phyloP scores from a whole-genome alignment of 2,329 filamentous ascomycete species.

The Fusarium buxicola region DNA sequence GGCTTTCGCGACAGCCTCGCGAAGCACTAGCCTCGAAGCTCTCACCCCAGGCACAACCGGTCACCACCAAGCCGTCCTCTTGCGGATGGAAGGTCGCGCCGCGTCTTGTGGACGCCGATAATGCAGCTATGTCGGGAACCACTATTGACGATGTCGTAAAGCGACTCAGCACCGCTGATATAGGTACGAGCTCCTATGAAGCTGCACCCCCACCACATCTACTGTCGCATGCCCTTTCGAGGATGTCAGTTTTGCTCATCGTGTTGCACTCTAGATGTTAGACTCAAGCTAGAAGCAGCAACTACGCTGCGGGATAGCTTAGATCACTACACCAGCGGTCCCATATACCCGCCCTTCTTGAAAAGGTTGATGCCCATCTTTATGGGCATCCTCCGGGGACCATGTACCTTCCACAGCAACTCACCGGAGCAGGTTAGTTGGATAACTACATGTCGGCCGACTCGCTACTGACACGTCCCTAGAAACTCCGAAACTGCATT shows the following conservation, averaged over 20 bases:
- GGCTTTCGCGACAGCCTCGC: slow-evolving; percentile 41
- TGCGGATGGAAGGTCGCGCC: slow-evolving; percentile 52
- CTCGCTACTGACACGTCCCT: slow-evolving; percentile 32
- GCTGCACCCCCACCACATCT: slow-evolving; percentile 16
- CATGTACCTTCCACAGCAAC: slow-evolving; percentile 90
- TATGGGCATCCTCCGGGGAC: slow-evolving; percentile 83
- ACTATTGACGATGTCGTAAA: slow-evolving; percentile 73
- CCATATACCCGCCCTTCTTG: slow-evolving; percentile 83
- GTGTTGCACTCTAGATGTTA: slow-evolving; percentile 70
- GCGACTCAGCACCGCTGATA: slow-evolving; percentile 67
- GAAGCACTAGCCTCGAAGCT: slow-evolving; percentile 34
- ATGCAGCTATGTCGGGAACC: slow-evolving; percentile 69
- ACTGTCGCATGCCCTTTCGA: slow-evolving; percentile 36
- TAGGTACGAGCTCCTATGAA: slow-evolving; percentile 55
- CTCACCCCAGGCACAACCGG: slow-evolving; percentile 29
- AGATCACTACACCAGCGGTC: slow-evolving; percentile 84
- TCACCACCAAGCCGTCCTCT: slow-evolving; percentile 38
- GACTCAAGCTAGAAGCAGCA: slow-evolving; percentile 83
- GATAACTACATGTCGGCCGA: neutral
- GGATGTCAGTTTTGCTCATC: slow-evolving; percentile 13
- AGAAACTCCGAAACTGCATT: slow-evolving; percentile 92
- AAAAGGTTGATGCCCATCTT: slow-evolving; percentile 91
- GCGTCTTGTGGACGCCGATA: slow-evolving; percentile 56
- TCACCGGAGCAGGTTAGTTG: slow-evolving; percentile 84
- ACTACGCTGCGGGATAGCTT: slow-evolving; percentile 90